Percentiles rank a stretch among this genome's conserved stretches.
Conservation (phyloP, 176 grass and related monocot species). For the Puccinellia tenuiflora region DNA sequence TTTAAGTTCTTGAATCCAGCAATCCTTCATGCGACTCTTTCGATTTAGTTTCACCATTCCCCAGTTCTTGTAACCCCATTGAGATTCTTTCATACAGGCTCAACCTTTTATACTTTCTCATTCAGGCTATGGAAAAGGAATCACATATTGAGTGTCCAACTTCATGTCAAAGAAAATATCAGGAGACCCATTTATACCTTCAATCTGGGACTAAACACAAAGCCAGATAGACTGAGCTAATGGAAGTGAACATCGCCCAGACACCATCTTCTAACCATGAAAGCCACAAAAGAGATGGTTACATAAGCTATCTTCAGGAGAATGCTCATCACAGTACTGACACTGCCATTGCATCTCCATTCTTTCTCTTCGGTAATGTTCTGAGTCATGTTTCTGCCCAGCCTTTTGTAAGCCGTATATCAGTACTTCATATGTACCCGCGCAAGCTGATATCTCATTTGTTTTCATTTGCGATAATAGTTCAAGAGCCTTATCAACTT, state of each 20-base stretch:
- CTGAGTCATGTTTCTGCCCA: conserved; percentile 41
- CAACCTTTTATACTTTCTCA: background rate
- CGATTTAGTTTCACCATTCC: background rate
- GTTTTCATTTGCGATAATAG: conserved; percentile 45
- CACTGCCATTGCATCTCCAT: conserved; percentile 47
- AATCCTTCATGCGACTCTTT: background rate
- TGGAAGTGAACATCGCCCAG: background rate
- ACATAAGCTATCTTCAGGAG: conserved; percentile 55
- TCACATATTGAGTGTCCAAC: background rate
- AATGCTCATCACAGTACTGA: conserved; percentile 25
- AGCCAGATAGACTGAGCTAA: background rate
- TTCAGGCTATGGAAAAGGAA: background rate
- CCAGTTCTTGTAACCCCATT: conserved; percentile 5
- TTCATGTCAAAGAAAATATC: conserved; percentile 4
- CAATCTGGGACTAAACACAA: background rate
- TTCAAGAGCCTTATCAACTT: conserved; percentile 46
- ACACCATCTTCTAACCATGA: conserved; percentile 33
- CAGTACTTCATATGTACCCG: conserved; percentile 52
- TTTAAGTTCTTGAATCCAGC: background rate
- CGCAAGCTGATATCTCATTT: conserved; percentile 36
- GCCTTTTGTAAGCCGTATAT: conserved; percentile 59
- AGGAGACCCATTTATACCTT: conserved; percentile 16
- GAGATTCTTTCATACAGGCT: background rate
- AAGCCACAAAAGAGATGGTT: conserved; percentile 50
- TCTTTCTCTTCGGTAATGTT: conserved; percentile 58